These are phyloP conservation scores for Phytophthora boehmeriae DNA, from an alignment of 352 stramenopile species.

Conservation along the genomic window DNA sequence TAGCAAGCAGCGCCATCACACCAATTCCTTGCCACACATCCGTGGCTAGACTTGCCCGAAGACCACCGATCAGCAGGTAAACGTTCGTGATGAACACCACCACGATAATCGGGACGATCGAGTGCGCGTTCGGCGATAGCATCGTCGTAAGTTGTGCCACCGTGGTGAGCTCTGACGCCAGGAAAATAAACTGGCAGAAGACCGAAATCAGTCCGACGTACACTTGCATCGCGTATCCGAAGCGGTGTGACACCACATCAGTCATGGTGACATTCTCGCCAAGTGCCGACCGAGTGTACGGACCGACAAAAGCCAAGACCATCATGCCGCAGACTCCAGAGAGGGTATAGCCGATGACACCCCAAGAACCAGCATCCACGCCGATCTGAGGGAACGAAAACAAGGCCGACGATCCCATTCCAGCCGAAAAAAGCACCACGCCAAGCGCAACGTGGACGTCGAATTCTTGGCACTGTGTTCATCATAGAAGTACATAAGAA, in stretches of 20 bases:
- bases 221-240: conserved; percentile 67
- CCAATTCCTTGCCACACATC: conserved; percentile 78
- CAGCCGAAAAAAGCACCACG: conserved; percentile 81
- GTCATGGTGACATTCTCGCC: conserved; percentile 77
- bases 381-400: conserved; percentile 82
- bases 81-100: conserved; percentile 73
- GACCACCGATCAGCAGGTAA: conserved; percentile 74
- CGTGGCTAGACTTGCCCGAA: conserved; percentile 74
- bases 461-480: conserved; percentile 68
- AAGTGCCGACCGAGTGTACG: conserved; percentile 61
- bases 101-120: conserved; percentile 60
- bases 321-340: conserved; percentile 64
- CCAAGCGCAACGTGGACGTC: conserved; percentile 53
- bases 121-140: conserved; percentile 51
- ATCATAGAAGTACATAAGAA: neutral
- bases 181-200: conserved; percentile 86
- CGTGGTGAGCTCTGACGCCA: conserved; percentile 71
- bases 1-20: conserved; percentile 56
- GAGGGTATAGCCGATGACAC: conserved; percentile 79
- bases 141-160: conserved; percentile 61
- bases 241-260: conserved; percentile 63
- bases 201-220: conserved; percentile 71
- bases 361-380: conserved; percentile 71
- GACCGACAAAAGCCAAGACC: conserved; percentile 57
- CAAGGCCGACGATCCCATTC: conserved; percentile 78